A percentile compares a stretch with the other conserved stretches of the same genome.
phyloP scores from a whole-genome alignment of 768 basidiomycete species.

The Phylloporus arenicola region DNA sequence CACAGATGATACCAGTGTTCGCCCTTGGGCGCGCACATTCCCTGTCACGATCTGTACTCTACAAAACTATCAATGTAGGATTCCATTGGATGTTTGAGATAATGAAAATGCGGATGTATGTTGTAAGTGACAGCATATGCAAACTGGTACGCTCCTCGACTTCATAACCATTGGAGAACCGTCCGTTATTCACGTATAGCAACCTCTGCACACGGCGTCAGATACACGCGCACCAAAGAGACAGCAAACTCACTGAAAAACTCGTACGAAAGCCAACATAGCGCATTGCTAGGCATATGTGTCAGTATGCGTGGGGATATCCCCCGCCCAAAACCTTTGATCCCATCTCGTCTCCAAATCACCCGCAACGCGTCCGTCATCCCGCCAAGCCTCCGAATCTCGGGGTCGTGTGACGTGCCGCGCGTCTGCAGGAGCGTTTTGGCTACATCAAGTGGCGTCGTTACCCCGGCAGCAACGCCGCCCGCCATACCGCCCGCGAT shows the following conservation, averaged over 20 bases:
- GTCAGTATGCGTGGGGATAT: conserved; percentile 89
- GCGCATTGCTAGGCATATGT: conserved; percentile 93
- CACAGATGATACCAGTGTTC: not conserved
- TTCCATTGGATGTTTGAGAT: not conserved
- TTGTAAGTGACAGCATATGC: conserved; percentile 8
- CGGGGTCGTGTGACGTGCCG: conserved; percentile 78
- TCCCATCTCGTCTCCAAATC: conserved; percentile 81
- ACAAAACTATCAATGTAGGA: not conserved
- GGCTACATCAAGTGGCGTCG: conserved; percentile 94
- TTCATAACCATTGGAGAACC: conserved; percentile 14
- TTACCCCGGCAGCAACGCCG: conserved; percentile 90
- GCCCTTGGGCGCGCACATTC: not conserved
- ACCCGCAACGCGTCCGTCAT: conserved; percentile 86
- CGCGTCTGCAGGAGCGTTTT: conserved; percentile 96
- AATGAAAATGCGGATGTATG: not conserved
- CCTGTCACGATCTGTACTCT: not conserved
- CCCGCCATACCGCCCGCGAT: conserved; percentile 89
- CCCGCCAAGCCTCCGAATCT: conserved; percentile 78
- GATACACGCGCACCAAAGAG: not conserved
- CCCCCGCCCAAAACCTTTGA: conserved; percentile 82
- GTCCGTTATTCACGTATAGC: conserved; percentile 47
- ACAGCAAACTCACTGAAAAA: conserved; percentile 78
- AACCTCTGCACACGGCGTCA: conserved; percentile 43
- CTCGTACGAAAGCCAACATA: conserved; percentile 97
- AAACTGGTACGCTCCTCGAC: not conserved